Base-by-base conservation (phyloP, 768 basidiomycete species). In the Tulasnella sp. region DNA sequence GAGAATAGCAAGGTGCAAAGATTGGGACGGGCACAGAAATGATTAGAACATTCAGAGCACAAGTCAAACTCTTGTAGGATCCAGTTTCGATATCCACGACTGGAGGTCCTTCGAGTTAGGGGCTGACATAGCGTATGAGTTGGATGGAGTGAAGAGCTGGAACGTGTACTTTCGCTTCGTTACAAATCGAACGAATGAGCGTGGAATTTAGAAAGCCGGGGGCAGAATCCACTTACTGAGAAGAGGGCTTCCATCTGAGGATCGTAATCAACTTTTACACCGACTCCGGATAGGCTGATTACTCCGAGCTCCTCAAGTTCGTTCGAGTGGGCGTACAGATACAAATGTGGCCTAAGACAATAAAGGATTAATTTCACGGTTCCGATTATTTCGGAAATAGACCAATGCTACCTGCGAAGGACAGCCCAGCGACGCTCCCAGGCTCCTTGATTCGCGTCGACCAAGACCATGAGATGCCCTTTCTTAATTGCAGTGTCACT, bases 351-450 rank as follows among this genome's bases (percentile, higher is more conserved):
- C 76, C 96, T 95, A 74, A 0, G 64, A 19, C 52, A 52, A 40
- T 40, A 44, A 26, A 14, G 40, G 42, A n/a, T n/a, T n/a, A n/a
- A n/a, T n/a, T n/a, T n/a, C n/a, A n/a, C n/a, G n/a, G n/a, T n/a
- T n/a, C n/a, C n/a, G n/a, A n/a, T n/a, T 11, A n/a, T 2, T 14
- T n/a, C 16, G 16, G 7, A 19, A 32, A 5, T 63, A 26, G 7
- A 7, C 14, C 3, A n/a, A 75, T 80, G 2, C 36, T 76, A 94
- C 95, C 94, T 87, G 78, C 88, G 86, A 11, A 98, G 83, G 17
- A 95, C 91, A 78, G 95, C 94, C 89, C 91, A 95, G 71, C 89
- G 83, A 77, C 85, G 87, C 76, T 87, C 86, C 97, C 97, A 99
- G 36, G 82, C 79, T 77, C 94, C 87, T 77, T 87, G 87, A 52